A percentile compares a stretch with the other conserved stretches of the same genome.
Conservation (phyloP, 768 basidiomycete species). For the Lactifluus rugatus region DNA sequence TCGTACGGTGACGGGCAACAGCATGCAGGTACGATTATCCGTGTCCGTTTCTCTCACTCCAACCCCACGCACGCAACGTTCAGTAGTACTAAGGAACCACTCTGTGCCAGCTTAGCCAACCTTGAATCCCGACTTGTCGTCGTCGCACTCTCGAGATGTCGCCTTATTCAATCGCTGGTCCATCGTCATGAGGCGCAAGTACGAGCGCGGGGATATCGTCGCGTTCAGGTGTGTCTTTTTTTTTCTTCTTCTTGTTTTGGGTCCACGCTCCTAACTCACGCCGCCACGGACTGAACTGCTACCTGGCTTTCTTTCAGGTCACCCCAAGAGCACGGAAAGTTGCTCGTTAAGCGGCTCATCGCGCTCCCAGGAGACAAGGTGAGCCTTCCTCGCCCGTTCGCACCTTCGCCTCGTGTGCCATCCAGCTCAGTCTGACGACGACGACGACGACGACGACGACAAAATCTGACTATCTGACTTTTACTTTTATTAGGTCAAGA, state of each 20-base stretch:
- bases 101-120: conserved; percentile 18
- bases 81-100: background rate
- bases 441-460: background rate
- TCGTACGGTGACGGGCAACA: conserved; percentile 14
- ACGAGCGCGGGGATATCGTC: conserved; percentile 18
- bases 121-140: conserved; percentile 15
- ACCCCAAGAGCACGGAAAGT: conserved; percentile 10
- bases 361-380: conserved; percentile 20
- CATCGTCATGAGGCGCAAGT: conserved; percentile 2
- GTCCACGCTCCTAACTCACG: too few relatives aligned
- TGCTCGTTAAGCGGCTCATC: conserved; percentile 16
- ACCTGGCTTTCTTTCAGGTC: conserved; percentile 13
- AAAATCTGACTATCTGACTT: background rate
- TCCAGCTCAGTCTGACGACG: background rate
- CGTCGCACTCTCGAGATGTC: conserved; percentile 12
- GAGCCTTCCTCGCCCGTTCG: background rate
- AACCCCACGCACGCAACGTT: too few relatives aligned
- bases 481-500: conserved; percentile 15
- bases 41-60: too few relatives aligned
- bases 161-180: conserved; percentile 17
- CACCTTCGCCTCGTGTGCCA: background rate
- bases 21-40: conserved; percentile 17
- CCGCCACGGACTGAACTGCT: too few relatives aligned
- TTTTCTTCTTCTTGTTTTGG: background rate
- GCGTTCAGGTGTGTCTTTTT: conserved; percentile 9